Conservation (phyloP, 768 basidiomycete species). For the Dictyophora rubrovolvata region DNA sequence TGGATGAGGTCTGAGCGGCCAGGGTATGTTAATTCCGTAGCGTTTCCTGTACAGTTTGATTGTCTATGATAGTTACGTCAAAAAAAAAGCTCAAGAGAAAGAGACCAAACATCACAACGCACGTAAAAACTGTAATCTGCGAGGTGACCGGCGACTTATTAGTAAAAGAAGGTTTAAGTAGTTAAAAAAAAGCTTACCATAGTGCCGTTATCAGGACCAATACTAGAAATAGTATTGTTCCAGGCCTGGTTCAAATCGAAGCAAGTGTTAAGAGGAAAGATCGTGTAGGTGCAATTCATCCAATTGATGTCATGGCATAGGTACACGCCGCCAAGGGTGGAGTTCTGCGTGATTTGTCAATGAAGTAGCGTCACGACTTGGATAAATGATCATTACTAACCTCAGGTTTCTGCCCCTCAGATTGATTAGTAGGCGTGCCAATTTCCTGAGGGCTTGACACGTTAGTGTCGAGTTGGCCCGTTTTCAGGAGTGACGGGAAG, state of each 20-base stretch:
- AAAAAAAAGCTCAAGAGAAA: not conserved
- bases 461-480: not conserved
- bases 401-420: not conserved
- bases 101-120: not conserved
- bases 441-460: not conserved
- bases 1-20: not conserved
- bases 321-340: not conserved
- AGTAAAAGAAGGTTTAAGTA: not conserved
- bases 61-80: not conserved
- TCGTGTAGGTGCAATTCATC: constrained; percentile 2
- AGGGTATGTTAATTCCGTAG: not conserved
- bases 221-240: constrained; percentile 7
- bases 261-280: constrained; percentile 6
- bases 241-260: not conserved
- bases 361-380: not conserved
- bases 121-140: not conserved
- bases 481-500: not conserved
- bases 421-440: not conserved
- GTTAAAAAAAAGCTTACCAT: not conserved
- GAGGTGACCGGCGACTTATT: not conserved
- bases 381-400: not conserved
- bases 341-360: not conserved
- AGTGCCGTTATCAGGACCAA: constrained; percentile 9
- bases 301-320: constrained; percentile 6
- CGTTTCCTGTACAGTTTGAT: not conserved